Base-by-base conservation (phyloP, 192 early-diverging fungal genomes). In the Backusella mclennaniae region DNA sequence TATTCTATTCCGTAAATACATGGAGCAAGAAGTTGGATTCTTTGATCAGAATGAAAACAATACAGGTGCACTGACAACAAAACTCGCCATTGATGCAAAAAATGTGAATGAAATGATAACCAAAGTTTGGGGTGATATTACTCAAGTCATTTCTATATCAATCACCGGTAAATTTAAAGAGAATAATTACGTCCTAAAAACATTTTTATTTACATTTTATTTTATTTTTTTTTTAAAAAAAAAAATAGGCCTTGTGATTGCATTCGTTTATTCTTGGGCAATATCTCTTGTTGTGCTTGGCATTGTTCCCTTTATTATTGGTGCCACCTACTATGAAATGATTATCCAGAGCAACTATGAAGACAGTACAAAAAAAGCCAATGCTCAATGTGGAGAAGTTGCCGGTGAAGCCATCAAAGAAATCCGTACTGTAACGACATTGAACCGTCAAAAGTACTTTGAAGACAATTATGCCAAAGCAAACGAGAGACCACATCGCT, bases 381-480 rank as follows among this genome's bases (percentile, higher is more conserved):
- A 96, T 85, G 93, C 94, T 67, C 74, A 85, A 38, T 91, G 91
- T 9, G 94, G 92, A 68, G 90, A 95, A 81, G 87, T 94, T 63
- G 94, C 95, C 12, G 85, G 87, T 75, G 95, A 98, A 84, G 92
- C 94, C 5, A 92, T 97, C 21, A 81, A 88, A 26, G 91, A 94
- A 67, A 92, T 98, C 29, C 93, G 94, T 56, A 98, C 96, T 1
- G 93, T 97, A n/a, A 88, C 92, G 23, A 86, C 95, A 6, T 83
- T 98, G 14, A 92, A 87, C 8, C 88, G 90, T 39, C 90, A 96
- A 80, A 76, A 85, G 23, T 82, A 82, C 29, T 97, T 98, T 77
- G 88, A 90, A 73, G 69, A 82, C 12, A 80, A 84, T 42, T 98
- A 92, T 77, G 67, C 78, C n/a, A 79, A 83, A 1, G 88, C 90